Conservation (phyloP, 768 basidiomycete species). For the Boletus rubropictus region DNA sequence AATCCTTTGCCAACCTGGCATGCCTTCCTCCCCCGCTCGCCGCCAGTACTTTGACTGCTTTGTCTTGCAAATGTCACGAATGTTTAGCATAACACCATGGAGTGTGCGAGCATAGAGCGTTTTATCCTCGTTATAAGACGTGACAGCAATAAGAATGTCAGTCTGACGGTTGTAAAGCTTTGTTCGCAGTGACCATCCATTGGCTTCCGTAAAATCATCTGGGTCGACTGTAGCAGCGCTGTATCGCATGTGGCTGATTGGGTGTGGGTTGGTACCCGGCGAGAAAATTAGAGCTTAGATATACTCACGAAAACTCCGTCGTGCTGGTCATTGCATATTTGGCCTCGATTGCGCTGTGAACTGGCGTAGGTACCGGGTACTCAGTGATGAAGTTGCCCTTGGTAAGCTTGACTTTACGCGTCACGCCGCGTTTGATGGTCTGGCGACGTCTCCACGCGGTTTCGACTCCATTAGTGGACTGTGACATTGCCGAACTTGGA, state of each 20-base stretch:
- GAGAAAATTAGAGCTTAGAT: background rate
- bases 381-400: constrained; percentile 91
- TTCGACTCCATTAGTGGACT: constrained; percentile 52
- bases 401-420: constrained; percentile 91
- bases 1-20: constrained; percentile 87
- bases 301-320: constrained; percentile 84
- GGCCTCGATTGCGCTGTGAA: constrained; percentile 74
- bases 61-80: constrained; percentile 94
- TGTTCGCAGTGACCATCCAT: constrained; percentile 80
- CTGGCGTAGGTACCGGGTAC: constrained; percentile 80
- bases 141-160: constrained; percentile 91
- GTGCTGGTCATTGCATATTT: constrained; percentile 69
- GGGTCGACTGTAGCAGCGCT: constrained; percentile 90
- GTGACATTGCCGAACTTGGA: constrained; percentile 48
- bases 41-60: constrained; percentile 93
- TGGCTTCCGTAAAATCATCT: constrained; percentile 75
- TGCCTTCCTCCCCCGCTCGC: constrained; percentile 73
- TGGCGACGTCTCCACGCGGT: constrained; percentile 72
- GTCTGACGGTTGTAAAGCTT: constrained; percentile 86
- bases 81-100: constrained; percentile 96
- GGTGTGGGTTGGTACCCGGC: background rate
- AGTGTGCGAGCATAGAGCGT: constrained; percentile 86
- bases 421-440: constrained; percentile 87
- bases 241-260: constrained; percentile 77
- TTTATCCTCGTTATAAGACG: constrained; percentile 91